A percentile compares a stretch with the other conserved stretches of the same genome.
Conservation (phyloP, 192 early-diverging fungal genomes). For the Coemansia sp. region DNA sequence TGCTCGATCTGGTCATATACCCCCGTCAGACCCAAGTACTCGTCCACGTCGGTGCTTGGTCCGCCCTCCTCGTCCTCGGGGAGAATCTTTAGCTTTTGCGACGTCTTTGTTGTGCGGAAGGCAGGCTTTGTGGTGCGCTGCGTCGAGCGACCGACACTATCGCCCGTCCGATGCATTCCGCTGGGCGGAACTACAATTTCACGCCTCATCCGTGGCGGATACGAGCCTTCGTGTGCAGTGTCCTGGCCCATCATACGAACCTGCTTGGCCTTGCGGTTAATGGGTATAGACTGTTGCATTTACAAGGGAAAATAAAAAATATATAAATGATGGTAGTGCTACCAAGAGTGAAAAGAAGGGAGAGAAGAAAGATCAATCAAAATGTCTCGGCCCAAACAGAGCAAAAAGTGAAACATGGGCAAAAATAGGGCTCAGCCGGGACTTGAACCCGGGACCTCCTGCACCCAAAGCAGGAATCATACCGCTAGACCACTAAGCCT, state of each 20-base stretch:
- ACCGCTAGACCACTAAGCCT: slow-evolving; percentile 49
- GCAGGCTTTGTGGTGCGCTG: slow-evolving; percentile 55
- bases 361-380: neutral
- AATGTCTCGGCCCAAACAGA: too few relatives aligned
- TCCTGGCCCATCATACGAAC: slow-evolving; percentile 10
- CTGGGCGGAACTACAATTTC: slow-evolving; percentile 50
- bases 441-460: slow-evolving; percentile 53
- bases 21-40: slow-evolving; percentile 50
- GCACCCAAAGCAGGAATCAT: slow-evolving; percentile 51
- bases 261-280: slow-evolving; percentile 25
- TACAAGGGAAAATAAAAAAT: neutral
- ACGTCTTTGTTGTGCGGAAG: slow-evolving; percentile 87
- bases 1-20: slow-evolving; percentile 71
- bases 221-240: slow-evolving; percentile 31
- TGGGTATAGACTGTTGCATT: slow-evolving; percentile 25
- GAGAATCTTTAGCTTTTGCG: slow-evolving; percentile 87
- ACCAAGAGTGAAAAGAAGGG: neutral
- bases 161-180: slow-evolving; percentile 42
- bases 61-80: slow-evolving; percentile 64
- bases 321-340: neutral
- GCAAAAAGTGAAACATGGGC: too few relatives aligned
- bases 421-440: slow-evolving; percentile 35
- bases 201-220: slow-evolving; percentile 41
- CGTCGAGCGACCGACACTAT: slow-evolving; percentile 16
- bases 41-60: slow-evolving; percentile 45